Percentiles rank a stretch among this genome's conserved stretches.
phyloP scores from a whole-genome alignment of 2,329 filamentous ascomycete species.

The Cercospora brassicicola region DNA sequence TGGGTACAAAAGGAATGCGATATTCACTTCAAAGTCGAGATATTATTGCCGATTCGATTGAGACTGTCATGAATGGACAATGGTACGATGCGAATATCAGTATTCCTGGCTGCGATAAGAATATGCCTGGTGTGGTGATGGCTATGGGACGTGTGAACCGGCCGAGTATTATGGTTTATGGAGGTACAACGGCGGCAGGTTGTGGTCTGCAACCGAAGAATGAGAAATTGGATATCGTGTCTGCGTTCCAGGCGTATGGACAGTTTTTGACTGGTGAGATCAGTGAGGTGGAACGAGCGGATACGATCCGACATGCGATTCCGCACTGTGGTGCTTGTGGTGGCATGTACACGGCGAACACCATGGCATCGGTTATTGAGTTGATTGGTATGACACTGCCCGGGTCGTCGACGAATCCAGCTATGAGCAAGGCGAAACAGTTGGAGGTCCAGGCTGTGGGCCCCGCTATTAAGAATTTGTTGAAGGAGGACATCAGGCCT shows the following conservation, averaged over 20 bases:
- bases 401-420: constrained; percentile 54
- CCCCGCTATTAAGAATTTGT: constrained; percentile 52
- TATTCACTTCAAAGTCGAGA: constrained; percentile 81
- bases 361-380: constrained; percentile 54
- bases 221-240: constrained; percentile 78
- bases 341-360: constrained; percentile 67
- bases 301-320: constrained; percentile 91
- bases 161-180: constrained; percentile 96
- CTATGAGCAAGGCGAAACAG: constrained; percentile 53
- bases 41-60: constrained; percentile 95
- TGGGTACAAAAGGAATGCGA: constrained; percentile 97
- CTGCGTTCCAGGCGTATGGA: constrained; percentile 95
- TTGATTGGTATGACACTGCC: constrained; percentile 54
- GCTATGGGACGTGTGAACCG: constrained; percentile 95
- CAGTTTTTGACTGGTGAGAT: constrained; percentile 92
- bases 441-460: constrained; percentile 53
- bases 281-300: constrained; percentile 84
- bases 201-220: constrained; percentile 74
- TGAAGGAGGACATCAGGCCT: constrained; percentile 53
- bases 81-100: constrained; percentile 99
- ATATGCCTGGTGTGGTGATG: constrained; percentile 76
- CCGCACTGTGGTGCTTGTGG: constrained; percentile 80
- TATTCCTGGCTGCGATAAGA: constrained; percentile 98
- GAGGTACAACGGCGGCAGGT: constrained; percentile 88
- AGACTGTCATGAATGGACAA: constrained; percentile 98